Percentiles rank a stretch among this genome's conserved stretches.
These are phyloP conservation scores for Mycena capillaripes DNA, from an alignment of 768 basidiomycete genomes.

Conservation along the genomic window DNA sequence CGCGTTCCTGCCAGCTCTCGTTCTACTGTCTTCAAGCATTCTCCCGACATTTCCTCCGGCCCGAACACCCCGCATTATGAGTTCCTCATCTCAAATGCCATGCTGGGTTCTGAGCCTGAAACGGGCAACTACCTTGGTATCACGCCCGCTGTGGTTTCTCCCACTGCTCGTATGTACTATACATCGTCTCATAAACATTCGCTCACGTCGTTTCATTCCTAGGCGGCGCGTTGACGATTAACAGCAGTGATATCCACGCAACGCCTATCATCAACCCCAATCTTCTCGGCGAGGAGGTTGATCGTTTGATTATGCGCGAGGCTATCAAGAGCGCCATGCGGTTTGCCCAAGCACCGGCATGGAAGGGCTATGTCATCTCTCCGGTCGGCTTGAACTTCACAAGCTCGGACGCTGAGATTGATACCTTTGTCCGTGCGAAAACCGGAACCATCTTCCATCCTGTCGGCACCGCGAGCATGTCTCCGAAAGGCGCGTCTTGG, in stretches of 20 bases:
- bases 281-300: slow-evolving; percentile 48
- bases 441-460: slow-evolving; percentile 48
- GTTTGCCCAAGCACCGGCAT: slow-evolving; percentile 39
- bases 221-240: neutral
- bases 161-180: slow-evolving; percentile 6
- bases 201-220: neutral
- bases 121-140: slow-evolving; percentile 16
- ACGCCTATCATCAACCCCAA: slow-evolving; percentile 61
- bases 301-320: slow-evolving; percentile 41
- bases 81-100: slow-evolving; percentile 33
- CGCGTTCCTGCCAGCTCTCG: slow-evolving; percentile 37
- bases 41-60: slow-evolving; percentile 45
- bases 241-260: slow-evolving; percentile 32
- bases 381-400: slow-evolving; percentile 21
- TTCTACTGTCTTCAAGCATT: slow-evolving; percentile 36
- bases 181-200: neutral
- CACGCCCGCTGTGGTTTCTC: slow-evolving; percentile 6
- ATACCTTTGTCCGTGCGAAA: slow-evolving; percentile 41
- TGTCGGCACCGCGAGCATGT: slow-evolving; percentile 48
- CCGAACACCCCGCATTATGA: slow-evolving; percentile 45
- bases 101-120: neutral
- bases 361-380: slow-evolving; percentile 39
- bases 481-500: slow-evolving; percentile 39
- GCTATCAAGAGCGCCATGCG: slow-evolving; percentile 32
- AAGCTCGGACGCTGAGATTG: slow-evolving; percentile 47